phyloP scores from a whole-genome alignment of 495 filamentous ascomycete genomes.

The Chaetomium cochliodes region DNA sequence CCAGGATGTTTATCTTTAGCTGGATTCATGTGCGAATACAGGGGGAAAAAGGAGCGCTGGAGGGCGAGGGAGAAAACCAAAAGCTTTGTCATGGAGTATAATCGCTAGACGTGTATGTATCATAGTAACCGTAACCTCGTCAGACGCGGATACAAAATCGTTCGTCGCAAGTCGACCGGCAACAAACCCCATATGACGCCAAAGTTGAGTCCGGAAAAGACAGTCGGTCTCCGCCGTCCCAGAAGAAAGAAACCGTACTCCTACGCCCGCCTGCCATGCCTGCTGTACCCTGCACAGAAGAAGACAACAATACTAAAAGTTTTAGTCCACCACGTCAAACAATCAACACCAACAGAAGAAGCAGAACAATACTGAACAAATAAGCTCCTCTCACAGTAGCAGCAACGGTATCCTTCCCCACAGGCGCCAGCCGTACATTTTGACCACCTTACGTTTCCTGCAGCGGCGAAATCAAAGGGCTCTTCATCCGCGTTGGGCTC shows the following conservation, averaged over 20 bases:
- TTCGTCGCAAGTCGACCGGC: not conserved
- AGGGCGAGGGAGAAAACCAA: not conserved
- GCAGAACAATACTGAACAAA: slow-evolving; percentile 9
- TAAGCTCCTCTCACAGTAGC: slow-evolving; percentile 1
- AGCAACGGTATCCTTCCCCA: not conserved
- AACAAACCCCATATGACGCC: not conserved
- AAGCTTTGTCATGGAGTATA: slow-evolving; percentile 9
- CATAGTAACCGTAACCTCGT: slow-evolving; percentile 13
- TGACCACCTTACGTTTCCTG: slow-evolving; percentile 37
- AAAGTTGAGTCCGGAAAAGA: not conserved
- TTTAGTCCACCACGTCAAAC: not conserved
- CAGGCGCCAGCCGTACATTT: not conserved
- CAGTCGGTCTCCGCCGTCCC: not conserved
- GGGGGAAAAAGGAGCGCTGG: not conserved
- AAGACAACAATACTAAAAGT: slow-evolving; percentile 9
- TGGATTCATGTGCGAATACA: not conserved
- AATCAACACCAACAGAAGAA: slow-evolving; percentile 16
- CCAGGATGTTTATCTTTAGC: not conserved
- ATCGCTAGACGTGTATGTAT: slow-evolving; percentile 16
- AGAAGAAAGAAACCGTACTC: slow-evolving; percentile 7
- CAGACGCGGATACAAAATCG: not conserved
- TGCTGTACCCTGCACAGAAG: slow-evolving; percentile 11
- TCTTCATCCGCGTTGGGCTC: slow-evolving; percentile 64
- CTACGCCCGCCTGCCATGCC: slow-evolving; percentile 4
- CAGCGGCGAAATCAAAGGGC: slow-evolving; percentile 56